Base-by-base conservation (phyloP, 1,284 basidiomycete species). In the Trichosporon sp. region DNA sequence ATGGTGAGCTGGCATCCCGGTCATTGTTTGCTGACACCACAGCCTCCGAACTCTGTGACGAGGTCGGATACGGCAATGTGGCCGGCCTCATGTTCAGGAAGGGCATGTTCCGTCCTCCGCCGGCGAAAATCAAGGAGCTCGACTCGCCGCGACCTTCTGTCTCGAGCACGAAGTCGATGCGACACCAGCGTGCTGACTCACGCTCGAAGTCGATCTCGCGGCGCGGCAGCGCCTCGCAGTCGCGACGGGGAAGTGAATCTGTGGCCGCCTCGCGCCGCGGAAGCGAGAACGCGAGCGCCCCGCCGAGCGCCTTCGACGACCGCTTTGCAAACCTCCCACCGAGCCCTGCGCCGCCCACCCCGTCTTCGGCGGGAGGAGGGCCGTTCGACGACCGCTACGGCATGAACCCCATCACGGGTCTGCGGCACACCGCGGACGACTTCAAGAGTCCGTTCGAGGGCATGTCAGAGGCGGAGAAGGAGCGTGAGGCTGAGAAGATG, bases 381-480 rank as follows among this genome's bases (percentile, higher is more conserved):
- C 59, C 31, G 1, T 63, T 26, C 26, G 37, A 46, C 59, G 59
- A 63, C 21, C 59, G 59, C 32, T 19, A 63, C 31, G 32, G 32
- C 16, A n/a, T 63, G 78, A 91, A 94, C 80, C 92, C 92, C 0
- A 93, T 94, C 78, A 94, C 92, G 0, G 92, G 91, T 19, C 73
- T 74, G 35, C 40, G 88, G 88, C 16, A 86, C 85, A 16, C 85
- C 0, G 14, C 43, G 70, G 77, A 37, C 77, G 80, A 73, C 71
- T 77, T 68, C 75, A 78, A 11, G 73, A 79, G 70, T 73, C 80
- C 38, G 70, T 74, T 83, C 21, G 77, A 76, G 5, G 88, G 90
- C 56, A 94, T 97, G 93, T 91, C 92, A 0, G 90, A 94, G 21
- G 94, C 94, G 79, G 94, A 97, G 86, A 95, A 94, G 81, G 92